phyloP scores from a whole-genome alignment of 345 rosid genomes.

The Reutealis trisperma region DNA sequence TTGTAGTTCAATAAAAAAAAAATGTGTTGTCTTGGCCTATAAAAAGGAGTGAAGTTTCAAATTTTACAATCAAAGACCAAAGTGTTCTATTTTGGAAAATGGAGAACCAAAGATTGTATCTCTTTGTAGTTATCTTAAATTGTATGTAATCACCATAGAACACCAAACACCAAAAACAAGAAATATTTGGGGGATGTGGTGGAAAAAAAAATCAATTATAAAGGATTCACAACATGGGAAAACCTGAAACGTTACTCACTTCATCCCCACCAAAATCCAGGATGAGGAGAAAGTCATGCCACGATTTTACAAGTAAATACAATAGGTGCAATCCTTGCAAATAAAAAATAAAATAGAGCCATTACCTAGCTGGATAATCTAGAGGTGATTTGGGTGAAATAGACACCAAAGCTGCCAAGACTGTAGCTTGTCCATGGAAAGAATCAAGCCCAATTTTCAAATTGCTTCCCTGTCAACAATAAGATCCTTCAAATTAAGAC shows the following conservation, averaged over 20 bases:
- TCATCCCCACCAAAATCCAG: too few species aligned
- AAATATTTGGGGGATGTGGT: too few species aligned
- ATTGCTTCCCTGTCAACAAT: conserved; percentile 57
- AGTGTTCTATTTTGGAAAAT: neutral
- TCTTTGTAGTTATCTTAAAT: too few species aligned
- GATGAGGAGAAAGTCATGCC: neutral
- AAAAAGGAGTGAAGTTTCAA: neutral
- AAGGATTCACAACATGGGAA: too few species aligned
- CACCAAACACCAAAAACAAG: too few species aligned
- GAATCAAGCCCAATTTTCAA: conserved; percentile 70
- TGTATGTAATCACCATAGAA: too few species aligned
- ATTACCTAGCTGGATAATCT: conserved; percentile 95
- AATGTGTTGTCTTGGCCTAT: neutral
- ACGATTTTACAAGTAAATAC: neutral
- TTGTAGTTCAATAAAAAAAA: neutral
- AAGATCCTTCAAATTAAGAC: neutral
- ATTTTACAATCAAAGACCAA: neutral
- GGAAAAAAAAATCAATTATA: too few species aligned
- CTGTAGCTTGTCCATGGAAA: conserved; percentile 92
- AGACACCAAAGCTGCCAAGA: conserved; percentile 83
- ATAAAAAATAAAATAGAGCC: conserved; percentile 11
- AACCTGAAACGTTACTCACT: too few species aligned
- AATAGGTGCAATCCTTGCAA: neutral
- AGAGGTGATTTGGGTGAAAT: conserved; percentile 83
- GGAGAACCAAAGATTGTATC: too few species aligned